These are phyloP conservation scores for Papilionanthe hybrid DNA, from an alignment of 116 monocot genomes.

Conservation along the genomic window DNA sequence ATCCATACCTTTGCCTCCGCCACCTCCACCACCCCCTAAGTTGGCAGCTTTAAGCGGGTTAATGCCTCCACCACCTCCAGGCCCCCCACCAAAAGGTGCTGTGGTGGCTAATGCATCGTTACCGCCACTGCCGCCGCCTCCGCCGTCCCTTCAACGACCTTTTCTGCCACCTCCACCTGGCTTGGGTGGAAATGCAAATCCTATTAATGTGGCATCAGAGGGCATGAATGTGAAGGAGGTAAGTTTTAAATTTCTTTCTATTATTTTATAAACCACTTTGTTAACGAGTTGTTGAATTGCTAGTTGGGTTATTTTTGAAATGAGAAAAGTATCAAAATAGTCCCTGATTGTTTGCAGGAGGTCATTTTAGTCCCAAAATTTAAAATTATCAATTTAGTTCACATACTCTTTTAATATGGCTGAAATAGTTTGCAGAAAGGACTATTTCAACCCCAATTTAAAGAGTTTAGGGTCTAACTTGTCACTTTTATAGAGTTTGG, in stretches of 20 bases:
- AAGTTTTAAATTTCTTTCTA: background rate
- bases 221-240: conserved; percentile 49
- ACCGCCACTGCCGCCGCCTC: conserved; percentile 44
- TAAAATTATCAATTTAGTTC: no score
- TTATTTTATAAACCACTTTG: background rate
- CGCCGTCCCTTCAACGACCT: conserved; percentile 44
- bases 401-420: no score
- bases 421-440: no score
- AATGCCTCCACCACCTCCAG: conserved; percentile 58
- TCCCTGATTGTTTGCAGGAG: no score
- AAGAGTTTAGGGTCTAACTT: no score
- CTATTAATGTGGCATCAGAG: conserved; percentile 26
- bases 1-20: conserved; percentile 61
- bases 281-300: background rate
- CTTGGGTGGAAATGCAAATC: conserved; percentile 18
- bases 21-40: conserved; percentile 58
- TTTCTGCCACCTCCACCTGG: conserved; percentile 46
- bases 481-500: background rate
- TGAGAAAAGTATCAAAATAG: no score
- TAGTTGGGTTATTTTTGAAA: background rate
- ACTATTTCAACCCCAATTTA: no score
- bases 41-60: conserved; percentile 26
- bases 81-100: conserved; percentile 51
- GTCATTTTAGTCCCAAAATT: no score
- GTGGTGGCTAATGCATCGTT: conserved; percentile 11